These are phyloP conservation scores for Nasturtium officinale DNA, from an alignment of 345 rosid genomes.

Conservation along the genomic window DNA sequence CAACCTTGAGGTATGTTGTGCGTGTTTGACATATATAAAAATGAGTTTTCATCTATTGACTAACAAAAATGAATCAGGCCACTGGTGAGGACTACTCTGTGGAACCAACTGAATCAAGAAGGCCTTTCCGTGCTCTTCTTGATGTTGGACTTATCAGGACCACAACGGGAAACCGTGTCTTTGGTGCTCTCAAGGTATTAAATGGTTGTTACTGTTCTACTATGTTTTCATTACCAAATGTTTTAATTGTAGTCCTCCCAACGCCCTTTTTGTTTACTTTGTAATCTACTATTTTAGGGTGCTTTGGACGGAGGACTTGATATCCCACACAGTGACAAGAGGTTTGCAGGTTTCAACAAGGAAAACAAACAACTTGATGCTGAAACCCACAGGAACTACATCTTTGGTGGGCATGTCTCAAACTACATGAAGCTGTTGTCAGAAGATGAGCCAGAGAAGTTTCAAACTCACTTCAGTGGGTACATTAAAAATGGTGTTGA, in stretches of 20 bases:
- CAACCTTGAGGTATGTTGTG: conserved; percentile 22
- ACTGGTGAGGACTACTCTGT: conserved; percentile 86
- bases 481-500: conserved; percentile 25
- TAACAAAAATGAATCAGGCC: conserved; percentile 47
- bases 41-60: background rate
- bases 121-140: conserved; percentile 41
- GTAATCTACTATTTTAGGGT: conserved; percentile 50
- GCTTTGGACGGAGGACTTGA: conserved; percentile 91
- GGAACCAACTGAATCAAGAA: conserved; percentile 53
- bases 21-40: background rate
- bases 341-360: conserved; percentile 81
- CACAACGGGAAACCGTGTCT: conserved; percentile 39
- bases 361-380: conserved; percentile 57
- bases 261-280: background rate
- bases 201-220: background rate
- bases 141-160: conserved; percentile 38
- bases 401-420: conserved; percentile 78
- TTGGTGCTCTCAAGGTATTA: conserved; percentile 40
- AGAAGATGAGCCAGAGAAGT: conserved; percentile 48
- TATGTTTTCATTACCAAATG: background rate
- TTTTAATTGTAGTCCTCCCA: background rate
- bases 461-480: conserved; percentile 28
- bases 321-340: conserved; percentile 87
- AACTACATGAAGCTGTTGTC: conserved; percentile 63
- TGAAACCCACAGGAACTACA: conserved; percentile 78